Base-by-base conservation (phyloP, 768 basidiomycete species). In the Leucocoprinus leucothites region DNA sequence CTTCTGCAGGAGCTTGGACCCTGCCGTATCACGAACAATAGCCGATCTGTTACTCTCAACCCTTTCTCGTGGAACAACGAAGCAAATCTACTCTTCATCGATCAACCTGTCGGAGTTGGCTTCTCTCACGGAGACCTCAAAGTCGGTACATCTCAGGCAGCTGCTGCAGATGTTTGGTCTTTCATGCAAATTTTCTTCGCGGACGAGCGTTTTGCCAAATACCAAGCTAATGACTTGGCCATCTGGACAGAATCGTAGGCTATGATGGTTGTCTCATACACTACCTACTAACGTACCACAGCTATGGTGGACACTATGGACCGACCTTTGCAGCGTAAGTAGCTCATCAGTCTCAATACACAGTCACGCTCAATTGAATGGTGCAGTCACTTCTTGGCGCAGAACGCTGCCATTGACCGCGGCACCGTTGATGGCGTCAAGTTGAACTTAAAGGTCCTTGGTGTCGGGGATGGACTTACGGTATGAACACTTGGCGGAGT, bases 1-100 rank as follows among this genome's bases (percentile, higher is more conserved):
- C 73, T 90, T 11, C 77, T 90, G 57, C 87, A 88, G 78, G 89
- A 89, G 66, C 71, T 78, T 61, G 90, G 90, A 2, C 91, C 91
- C 1, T 93, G 91, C 67, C 71, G 79, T 19, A 81, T 85, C 54
- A 79, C 71, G 14, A 82, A 81, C 61, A 80, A 82, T 63, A 78
- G 74, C 57, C 71, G 68, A 2, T 65, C 71, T 28, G 79, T 84
- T 24, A 68, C 69, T 1, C 63, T 73, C 18, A 86, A 86, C 61
- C 78, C 80, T 1, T 77, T 67, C 61, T 81, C 82, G 0, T 85
- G 83, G 83, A 83, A 82, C 65, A 79, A 77, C 61, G 66, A 78
- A 46, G 74, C 76, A 0, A 84, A 84, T 58, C 65, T 84, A 19
- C 65, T 85, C 14, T 85, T 76, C 66, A 82, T 85, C 53, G 84